Conservation (phyloP, 257 asterid species). For the Solanum bukasovii region DNA sequence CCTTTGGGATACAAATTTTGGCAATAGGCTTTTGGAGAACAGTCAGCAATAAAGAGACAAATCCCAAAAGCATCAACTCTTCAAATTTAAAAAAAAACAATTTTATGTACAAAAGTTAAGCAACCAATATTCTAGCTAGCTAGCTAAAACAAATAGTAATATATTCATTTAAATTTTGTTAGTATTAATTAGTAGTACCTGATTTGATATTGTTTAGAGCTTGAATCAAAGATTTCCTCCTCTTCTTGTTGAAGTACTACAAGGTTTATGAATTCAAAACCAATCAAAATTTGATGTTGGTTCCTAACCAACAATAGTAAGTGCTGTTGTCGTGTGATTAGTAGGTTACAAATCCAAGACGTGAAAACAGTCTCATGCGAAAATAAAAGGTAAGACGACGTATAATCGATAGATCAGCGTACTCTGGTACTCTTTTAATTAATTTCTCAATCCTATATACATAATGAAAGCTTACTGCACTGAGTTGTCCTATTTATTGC, state of each 20-base stretch:
- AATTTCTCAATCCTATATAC: not conserved
- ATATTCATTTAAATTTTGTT: not conserved
- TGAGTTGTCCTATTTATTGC: not conserved
- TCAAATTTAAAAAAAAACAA: not conserved
- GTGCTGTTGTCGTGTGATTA: not conserved
- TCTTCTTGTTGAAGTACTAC: conserved; percentile 50
- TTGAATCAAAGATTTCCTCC: conserved; percentile 38
- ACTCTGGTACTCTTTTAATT: not conserved
- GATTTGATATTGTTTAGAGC: conserved; percentile 54
- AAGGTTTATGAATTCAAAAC: not conserved
- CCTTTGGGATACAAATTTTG: conserved; percentile 38
- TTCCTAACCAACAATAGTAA: not conserved
- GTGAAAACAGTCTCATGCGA: not conserved
- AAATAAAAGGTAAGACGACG: not conserved
- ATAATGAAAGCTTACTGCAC: not conserved
- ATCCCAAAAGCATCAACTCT: conserved; percentile 77
- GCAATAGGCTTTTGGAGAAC: conserved; percentile 42
- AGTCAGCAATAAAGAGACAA: conserved; percentile 55
- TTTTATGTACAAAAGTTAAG: not conserved
- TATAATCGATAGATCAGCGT: not conserved
- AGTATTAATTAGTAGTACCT: conserved; percentile 17
- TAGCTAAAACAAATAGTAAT: not conserved
- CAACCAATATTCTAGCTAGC: not conserved
- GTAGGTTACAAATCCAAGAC: not conserved
- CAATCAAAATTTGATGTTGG: not conserved